These are phyloP conservation scores for Heterobasidion parviporum DNA, from an alignment of 1,284 basidiomycete species.

Conservation along the genomic window DNA sequence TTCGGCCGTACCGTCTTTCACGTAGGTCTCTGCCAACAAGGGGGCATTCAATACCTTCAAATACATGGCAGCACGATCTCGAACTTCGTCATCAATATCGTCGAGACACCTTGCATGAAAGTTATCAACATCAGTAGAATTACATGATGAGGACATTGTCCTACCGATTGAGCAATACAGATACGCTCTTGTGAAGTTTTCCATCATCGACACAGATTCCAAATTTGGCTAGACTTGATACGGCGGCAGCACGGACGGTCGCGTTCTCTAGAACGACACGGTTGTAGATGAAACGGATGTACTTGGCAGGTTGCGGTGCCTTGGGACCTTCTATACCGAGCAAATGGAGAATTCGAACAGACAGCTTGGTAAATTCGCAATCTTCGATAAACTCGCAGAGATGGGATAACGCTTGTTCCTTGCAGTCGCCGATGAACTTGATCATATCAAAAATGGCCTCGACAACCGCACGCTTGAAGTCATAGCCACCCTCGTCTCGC, in stretches of 20 bases:
- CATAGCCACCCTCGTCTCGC: conserved; percentile 97
- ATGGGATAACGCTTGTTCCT: conserved; percentile 94
- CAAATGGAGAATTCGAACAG: conserved; percentile 92
- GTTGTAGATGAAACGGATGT: conserved; percentile 99
- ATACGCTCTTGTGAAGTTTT: conserved; percentile 78
- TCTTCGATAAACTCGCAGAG: conserved; percentile 99
- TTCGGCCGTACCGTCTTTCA: conserved; percentile 73
- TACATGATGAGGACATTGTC: conserved; percentile 14
- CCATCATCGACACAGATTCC: conserved; percentile 80
- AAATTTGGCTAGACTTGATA: conserved; percentile 93
- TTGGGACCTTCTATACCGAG: conserved; percentile 96
- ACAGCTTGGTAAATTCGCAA: conserved; percentile 99
- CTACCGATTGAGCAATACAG: conserved; percentile 77
- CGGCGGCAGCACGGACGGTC: conserved; percentile 95
- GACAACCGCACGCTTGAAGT: conserved; percentile 98
- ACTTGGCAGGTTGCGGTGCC: conserved; percentile 92
- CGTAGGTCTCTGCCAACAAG: conserved; percentile 75
- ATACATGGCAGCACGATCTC: conserved; percentile 95
- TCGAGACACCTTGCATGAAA: conserved; percentile 73
- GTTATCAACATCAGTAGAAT: conserved; percentile 2
- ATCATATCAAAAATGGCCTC: conserved; percentile 99
- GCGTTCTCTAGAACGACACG: conserved; percentile 98
- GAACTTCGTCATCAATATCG: conserved; percentile 98
- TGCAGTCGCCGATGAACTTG: conserved; percentile 92
- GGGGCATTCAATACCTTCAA: conserved; percentile 80